phyloP scores from a whole-genome alignment of 306 rosid genomes.

The Sicyos baderoa region DNA sequence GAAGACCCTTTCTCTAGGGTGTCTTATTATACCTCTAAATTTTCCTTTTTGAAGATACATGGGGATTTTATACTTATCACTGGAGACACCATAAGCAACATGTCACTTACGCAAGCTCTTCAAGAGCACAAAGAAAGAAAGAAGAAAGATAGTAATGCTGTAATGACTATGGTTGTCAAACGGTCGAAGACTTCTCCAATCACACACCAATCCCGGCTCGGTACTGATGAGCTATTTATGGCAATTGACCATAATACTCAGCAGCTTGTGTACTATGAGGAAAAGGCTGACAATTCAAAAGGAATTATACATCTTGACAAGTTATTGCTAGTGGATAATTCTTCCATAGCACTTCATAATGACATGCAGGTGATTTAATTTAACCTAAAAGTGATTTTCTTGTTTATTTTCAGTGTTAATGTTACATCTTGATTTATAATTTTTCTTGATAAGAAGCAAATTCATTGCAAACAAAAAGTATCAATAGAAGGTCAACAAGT shows the following conservation, averaged over 20 bases:
- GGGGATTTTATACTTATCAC: slow-evolving; percentile 95
- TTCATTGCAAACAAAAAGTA: background rate
- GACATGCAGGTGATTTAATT: slow-evolving; percentile 65
- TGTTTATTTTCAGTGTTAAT: slow-evolving; percentile 24
- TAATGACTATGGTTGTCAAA: slow-evolving; percentile 90
- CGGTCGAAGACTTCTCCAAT: slow-evolving; percentile 75
- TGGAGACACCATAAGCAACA: slow-evolving; percentile 96
- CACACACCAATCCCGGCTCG: slow-evolving; percentile 85
- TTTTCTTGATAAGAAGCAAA: background rate
- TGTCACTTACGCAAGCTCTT: slow-evolving; percentile 86
- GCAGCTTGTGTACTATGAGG: slow-evolving; percentile 86
- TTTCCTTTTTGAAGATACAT: slow-evolving; percentile 56
- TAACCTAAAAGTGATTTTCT: slow-evolving; percentile 19
- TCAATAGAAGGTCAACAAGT: background rate
- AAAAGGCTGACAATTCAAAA: slow-evolving; percentile 58
- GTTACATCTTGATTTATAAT: background rate
- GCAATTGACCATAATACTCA: slow-evolving; percentile 79
- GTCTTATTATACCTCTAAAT: slow-evolving; percentile 23
- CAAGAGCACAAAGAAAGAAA: slow-evolving; percentile 81
- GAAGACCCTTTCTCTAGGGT: background rate
- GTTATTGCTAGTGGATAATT: slow-evolving; percentile 57
- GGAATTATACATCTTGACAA: slow-evolving; percentile 65
- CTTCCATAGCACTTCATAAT: slow-evolving; percentile 75
- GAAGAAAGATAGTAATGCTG: slow-evolving; percentile 86
- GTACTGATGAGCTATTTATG: slow-evolving; percentile 88